Conservation (phyloP, 1,284 basidiomycete genomes). For the Rhodotorula mucilaginosa region DNA sequence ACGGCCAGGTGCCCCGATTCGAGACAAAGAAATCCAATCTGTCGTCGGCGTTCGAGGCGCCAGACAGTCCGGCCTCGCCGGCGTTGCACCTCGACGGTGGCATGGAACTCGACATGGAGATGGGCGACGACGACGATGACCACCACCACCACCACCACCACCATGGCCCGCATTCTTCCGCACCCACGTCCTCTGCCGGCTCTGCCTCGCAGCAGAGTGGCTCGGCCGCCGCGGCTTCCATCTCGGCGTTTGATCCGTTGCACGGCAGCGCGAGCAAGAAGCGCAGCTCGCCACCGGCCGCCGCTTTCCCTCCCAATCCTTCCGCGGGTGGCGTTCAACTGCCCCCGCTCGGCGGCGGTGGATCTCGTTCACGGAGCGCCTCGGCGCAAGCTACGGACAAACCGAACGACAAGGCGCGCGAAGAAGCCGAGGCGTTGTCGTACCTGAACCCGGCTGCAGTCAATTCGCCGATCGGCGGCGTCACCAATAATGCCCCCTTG, state of each 20-base stretch:
- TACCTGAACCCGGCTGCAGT: neutral
- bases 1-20: slow-evolving; percentile 6
- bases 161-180: slow-evolving; percentile 4
- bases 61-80: slow-evolving; percentile 30
- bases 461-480: neutral
- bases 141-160: slow-evolving; percentile 1
- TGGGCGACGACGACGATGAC: slow-evolving; percentile 34
- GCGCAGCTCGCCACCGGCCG: slow-evolving; percentile 4
- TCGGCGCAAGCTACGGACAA: slow-evolving; percentile 6
- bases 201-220: slow-evolving; percentile 11
- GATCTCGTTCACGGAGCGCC: slow-evolving; percentile 6
- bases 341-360: slow-evolving; percentile 13
- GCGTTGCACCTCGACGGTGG: slow-evolving; percentile 28
- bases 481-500: neutral
- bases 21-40: slow-evolving; percentile 35
- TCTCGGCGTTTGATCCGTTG: slow-evolving; percentile 14
- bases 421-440: slow-evolving; percentile 13
- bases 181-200: neutral
- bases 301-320: neutral
- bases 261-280: slow-evolving; percentile 32
- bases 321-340: slow-evolving; percentile 6
- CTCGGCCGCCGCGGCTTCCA: slow-evolving; percentile 5
- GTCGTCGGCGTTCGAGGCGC: slow-evolving; percentile 29
- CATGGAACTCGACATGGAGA: slow-evolving; percentile 44
- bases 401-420: slow-evolving; percentile 1